Evolutionary conservation across 805 yeast species (phyloP), one percentile per base, ranked within the genome.

Genomic region (Candida xiaguanensis): DNA sequence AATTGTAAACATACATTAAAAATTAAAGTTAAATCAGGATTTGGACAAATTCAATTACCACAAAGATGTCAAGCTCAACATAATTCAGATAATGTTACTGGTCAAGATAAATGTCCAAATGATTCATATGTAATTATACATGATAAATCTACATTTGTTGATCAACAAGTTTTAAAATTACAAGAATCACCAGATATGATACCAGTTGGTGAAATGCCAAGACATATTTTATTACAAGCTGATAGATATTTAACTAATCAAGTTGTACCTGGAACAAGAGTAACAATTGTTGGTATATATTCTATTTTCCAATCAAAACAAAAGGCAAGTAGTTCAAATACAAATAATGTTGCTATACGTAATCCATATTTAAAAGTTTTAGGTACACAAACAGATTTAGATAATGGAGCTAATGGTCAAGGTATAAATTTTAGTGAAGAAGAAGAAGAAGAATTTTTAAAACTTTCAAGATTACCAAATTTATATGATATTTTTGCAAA

Each of bases 151-250:
- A 70, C 77, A n/a, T 93, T 90, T 60, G 82, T 93, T 39, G 98
- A 93, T 63, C 98, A 95, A 59, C 99, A 93, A 63, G 80, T 84
- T 22, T 73, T 93, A 53, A 93, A 93, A 60, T 72, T 93, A 41
- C 99, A 93, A 61, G 99, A 93, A 59, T 74, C 93, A n/a, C 97
- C 98, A 9, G 99, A 93, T 59, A 86, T 86, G 82, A 97, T 93
- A 2, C 99, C 99, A 1, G 95, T 93, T 20, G 99, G 99, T 49
- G 99, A 93, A 65, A 83, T 93, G 88, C 99, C 99, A 7, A 78
- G 99, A 50, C 95, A 93, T 54, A 82, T 93, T 29, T 56, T 87
- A 42, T 71, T 93, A 47, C 85, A 93, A 31, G 87, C 88, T 24
- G 98, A 93, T 59, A 75, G 99, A 45, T 86, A 85, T 51, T 68